Conservation (phyloP, 176 grass and related monocot species). For the Triticum turgidum region DNA sequence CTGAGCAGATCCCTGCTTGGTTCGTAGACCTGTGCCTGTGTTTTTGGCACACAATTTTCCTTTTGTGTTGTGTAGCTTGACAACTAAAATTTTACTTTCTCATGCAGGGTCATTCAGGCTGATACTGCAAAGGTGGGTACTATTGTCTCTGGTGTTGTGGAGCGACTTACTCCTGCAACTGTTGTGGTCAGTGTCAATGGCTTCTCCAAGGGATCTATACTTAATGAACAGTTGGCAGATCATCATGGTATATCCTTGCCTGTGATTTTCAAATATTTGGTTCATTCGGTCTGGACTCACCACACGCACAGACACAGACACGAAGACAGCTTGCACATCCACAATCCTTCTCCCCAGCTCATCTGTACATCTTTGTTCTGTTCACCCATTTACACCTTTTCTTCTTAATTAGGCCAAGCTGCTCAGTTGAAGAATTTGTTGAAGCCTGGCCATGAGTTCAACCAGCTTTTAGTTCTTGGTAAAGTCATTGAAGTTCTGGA, state of each 20-base stretch:
- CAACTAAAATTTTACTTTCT: neutral
- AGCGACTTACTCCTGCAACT: conserved; percentile 71
- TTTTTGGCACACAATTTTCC: conserved; percentile 13
- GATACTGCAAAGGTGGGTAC: conserved; percentile 56
- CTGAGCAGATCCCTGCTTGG: neutral
- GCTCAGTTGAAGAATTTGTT: conserved; percentile 70
- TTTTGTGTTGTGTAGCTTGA: conserved; percentile 21
- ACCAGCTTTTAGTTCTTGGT: conserved; percentile 84
- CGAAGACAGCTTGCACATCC: neutral
- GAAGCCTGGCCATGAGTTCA: conserved; percentile 88
- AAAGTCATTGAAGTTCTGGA: conserved; percentile 19
- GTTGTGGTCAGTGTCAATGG: conserved; percentile 77
- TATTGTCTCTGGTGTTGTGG: conserved; percentile 88
- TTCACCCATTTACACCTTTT: neutral
- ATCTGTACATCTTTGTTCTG: neutral
- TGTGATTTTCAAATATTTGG: neutral
- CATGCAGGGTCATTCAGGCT: conserved; percentile 45
- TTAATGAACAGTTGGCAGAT: conserved; percentile 81
- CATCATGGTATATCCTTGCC: conserved; percentile 52
- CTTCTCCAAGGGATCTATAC: conserved; percentile 71
- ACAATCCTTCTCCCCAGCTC: neutral
- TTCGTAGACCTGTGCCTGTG: neutral
- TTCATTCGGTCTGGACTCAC: neutral
- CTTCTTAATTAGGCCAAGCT: conserved; percentile 66
- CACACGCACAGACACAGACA: neutral